Percentiles rank a stretch among this genome's conserved stretches.
phyloP scores from a whole-genome alignment of 805 yeast species.

The Vanderwaltozyma polyspora region DNA sequence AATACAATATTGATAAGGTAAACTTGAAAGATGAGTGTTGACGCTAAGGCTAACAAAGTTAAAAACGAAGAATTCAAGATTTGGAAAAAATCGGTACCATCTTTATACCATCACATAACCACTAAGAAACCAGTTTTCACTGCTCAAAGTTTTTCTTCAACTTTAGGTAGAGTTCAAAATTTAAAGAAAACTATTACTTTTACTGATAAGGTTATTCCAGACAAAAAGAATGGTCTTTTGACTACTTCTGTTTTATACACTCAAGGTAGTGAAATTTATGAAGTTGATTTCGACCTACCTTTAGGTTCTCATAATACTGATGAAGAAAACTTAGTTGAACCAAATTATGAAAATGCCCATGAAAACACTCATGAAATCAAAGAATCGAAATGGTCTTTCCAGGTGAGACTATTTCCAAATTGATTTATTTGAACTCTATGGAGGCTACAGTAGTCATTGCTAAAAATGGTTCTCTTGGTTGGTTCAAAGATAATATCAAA shows the following conservation, averaged over 20 bases:
- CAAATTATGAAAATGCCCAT: slow-evolving; percentile 31
- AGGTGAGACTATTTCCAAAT: slow-evolving; percentile 19
- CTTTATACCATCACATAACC: slow-evolving; percentile 40
- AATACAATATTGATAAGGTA: too few relatives aligned
- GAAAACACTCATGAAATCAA: slow-evolving; percentile 5
- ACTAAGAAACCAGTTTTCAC: slow-evolving; percentile 28
- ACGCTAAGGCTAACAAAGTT: slow-evolving; percentile 30
- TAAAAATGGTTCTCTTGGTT: slow-evolving; percentile 22
- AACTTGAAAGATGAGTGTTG: background rate
- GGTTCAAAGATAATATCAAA: slow-evolving; percentile 20
- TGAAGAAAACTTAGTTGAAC: background rate
- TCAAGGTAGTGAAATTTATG: slow-evolving; percentile 20
- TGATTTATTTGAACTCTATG: slow-evolving; percentile 10
- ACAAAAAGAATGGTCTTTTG: slow-evolving; percentile 20
- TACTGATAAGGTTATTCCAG: slow-evolving; percentile 15
- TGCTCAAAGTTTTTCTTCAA: slow-evolving; percentile 11
- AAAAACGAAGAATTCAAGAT: slow-evolving; percentile 65
- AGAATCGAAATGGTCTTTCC: slow-evolving; percentile 18
- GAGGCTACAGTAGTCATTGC: slow-evolving; percentile 25
- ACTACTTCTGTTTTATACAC: slow-evolving; percentile 18
- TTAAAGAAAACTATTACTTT: slow-evolving; percentile 19
- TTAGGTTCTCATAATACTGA: slow-evolving; percentile 13
- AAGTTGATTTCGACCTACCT: slow-evolving; percentile 21
- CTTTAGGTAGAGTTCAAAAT: slow-evolving; percentile 8
- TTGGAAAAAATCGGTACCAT: slow-evolving; percentile 80